Percentiles rank a stretch among this genome's conserved stretches.
Evolutionary conservation across 108 stramenopile species (phyloP).

Genomic region (Pseudonitzschia multiseries): DNA sequence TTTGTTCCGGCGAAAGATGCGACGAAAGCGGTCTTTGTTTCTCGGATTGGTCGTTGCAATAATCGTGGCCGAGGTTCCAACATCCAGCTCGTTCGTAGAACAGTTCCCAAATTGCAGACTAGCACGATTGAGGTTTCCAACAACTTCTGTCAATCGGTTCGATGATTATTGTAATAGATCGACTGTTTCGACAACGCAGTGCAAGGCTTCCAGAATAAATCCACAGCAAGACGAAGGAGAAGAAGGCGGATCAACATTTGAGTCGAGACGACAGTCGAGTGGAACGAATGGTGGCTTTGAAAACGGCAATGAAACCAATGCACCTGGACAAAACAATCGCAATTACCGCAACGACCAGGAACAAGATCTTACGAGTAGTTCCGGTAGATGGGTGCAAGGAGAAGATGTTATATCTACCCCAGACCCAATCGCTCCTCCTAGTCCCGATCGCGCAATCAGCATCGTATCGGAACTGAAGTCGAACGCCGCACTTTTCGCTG

Average conservation of each 20-base stretch:
- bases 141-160: neutral
- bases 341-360: neutral
- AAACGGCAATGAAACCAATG: neutral
- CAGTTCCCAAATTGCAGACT: neutral
- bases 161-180: neutral
- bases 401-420: neutral
- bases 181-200: neutral
- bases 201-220: neutral
- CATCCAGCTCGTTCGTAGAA: neutral
- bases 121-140: neutral
- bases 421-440: neutral
- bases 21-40: neutral
- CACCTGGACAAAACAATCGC: neutral
- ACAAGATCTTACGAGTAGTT: neutral
- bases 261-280: too few species aligned
- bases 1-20: neutral
- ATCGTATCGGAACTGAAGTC: constrained; percentile 13
- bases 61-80: neutral
- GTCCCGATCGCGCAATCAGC: constrained; percentile 12
- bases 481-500: constrained; percentile 8
- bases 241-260: neutral
- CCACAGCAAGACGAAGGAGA: neutral
- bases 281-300: neutral
- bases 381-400: neutral
- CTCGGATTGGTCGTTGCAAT: neutral